Evolutionary conservation across 2,329 filamentous ascomycete genomes (phyloP).

Genomic region (Dothistroma pini): DNA sequence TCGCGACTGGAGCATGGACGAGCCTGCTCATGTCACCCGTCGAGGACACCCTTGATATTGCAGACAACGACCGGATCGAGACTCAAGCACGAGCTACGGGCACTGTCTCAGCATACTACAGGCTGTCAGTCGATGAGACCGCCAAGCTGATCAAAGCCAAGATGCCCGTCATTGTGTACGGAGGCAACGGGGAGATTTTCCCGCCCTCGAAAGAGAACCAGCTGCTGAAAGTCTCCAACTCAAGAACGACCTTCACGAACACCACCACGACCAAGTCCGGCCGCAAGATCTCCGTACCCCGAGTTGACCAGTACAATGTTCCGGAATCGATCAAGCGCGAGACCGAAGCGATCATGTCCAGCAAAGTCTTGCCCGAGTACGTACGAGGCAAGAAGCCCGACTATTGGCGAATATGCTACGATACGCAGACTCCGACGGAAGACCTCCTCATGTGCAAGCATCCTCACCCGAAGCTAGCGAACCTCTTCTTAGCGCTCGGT

Average conservation of each 20-base stretch:
- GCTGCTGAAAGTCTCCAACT: conserved; percentile 60
- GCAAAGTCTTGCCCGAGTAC: conserved; percentile 35
- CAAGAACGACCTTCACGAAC: conserved; percentile 55
- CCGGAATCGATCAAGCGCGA: conserved; percentile 19
- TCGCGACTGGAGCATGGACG: conserved; percentile 58
- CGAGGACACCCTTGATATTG: conserved; percentile 43
- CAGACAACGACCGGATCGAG: conserved; percentile 47
- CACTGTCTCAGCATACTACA: conserved; percentile 57
- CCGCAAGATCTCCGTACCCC: conserved; percentile 52
- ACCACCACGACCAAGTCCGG: conserved; percentile 47
- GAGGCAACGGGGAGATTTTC: conserved; percentile 46
- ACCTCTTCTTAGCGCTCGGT: conserved; percentile 58
- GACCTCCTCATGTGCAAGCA: conserved; percentile 57
- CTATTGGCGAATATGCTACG: conserved; percentile 53
- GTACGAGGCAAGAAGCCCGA: conserved; percentile 34
- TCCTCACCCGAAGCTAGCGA: conserved; percentile 47
- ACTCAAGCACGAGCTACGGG: conserved; percentile 58
- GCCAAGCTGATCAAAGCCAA: conserved; percentile 40
- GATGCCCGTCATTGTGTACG: conserved; percentile 54
- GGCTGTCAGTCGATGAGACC: conserved; percentile 50
- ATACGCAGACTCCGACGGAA: conserved; percentile 59
- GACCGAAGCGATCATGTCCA: conserved; percentile 15
- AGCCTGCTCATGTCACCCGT: conserved; percentile 50
- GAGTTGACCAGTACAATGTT: conserved; percentile 17
- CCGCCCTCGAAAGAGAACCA: conserved; percentile 46